Evolutionary conservation across 495 filamentous ascomycete species (phyloP).

Genomic region (Aspergillus wentii): DNA sequence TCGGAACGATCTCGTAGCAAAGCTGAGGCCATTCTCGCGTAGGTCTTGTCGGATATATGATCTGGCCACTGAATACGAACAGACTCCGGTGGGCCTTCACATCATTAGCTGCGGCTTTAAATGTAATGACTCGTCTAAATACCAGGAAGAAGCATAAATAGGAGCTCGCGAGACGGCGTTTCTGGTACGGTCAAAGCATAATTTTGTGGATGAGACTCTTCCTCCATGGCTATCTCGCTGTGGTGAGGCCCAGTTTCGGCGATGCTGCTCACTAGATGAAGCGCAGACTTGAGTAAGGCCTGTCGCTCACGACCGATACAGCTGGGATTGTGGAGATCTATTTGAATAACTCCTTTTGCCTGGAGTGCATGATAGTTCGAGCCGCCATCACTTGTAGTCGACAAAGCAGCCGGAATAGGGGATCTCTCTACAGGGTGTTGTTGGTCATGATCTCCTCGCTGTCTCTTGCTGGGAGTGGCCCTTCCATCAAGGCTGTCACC

Average conservation of each 20-base stretch:
- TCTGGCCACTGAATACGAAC: conserved; percentile 20
- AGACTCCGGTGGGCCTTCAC: conserved; percentile 7
- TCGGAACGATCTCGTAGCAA: conserved; percentile 7
- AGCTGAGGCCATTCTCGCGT: conserved; percentile 14
- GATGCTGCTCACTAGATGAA: conserved; percentile 18
- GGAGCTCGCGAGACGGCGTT: conserved; percentile 15
- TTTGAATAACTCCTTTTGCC: conserved; percentile 18
- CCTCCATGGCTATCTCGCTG: conserved; percentile 2
- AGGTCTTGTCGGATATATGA: conserved; percentile 21
- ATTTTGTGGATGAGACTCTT: conserved; percentile 2
- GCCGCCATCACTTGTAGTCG: conserved; percentile 4
- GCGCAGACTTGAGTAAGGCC: conserved; percentile 16
- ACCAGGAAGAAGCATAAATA: conserved; percentile 27
- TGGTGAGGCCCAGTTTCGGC: conserved; percentile 5
- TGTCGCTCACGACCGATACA: conserved; percentile 15
- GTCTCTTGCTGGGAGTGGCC: too few species aligned
- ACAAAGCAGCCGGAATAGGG: conserved; percentile 1
- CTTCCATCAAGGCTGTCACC: too few species aligned
- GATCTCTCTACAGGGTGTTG: too few species aligned
- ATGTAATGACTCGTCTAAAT: not conserved
- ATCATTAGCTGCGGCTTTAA: conserved; percentile 1
- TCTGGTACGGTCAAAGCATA: conserved; percentile 4
- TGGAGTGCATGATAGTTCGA: conserved; percentile 23
- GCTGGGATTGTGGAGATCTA: conserved; percentile 17
- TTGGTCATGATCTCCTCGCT: too few species aligned